phyloP scores from a whole-genome alignment of 163 green algal species.

The Scenedesmus sp. region DNA sequence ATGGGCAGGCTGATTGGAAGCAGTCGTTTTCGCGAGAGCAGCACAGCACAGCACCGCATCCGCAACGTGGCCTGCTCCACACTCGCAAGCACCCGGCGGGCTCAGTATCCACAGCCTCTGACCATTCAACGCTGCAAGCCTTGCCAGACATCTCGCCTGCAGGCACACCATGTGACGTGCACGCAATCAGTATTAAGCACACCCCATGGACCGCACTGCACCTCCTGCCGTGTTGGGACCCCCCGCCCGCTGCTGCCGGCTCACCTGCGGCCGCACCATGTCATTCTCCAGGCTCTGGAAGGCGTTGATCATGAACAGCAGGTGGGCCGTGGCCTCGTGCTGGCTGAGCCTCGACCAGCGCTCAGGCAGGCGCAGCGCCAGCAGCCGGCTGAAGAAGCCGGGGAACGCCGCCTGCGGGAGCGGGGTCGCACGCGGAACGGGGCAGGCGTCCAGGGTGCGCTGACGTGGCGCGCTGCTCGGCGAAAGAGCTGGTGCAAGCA shows the following conservation, averaged over 20 bases:
- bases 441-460: no score
- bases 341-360: not conserved
- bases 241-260: not conserved
- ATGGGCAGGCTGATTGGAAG: constrained; percentile 90
- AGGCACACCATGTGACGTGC: not conserved
- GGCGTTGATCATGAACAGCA: constrained; percentile 91
- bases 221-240: no score
- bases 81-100: no score
- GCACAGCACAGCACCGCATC: not conserved
- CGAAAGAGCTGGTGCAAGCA: no score
- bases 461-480: no score
- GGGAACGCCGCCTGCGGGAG: constrained; percentile 70
- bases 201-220: no score
- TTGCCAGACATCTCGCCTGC: not conserved
- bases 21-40: constrained; percentile 75
- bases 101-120: not conserved
- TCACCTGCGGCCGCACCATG: constrained; percentile 75
- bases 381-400: constrained; percentile 81
- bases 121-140: no score
- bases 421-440: not conserved
- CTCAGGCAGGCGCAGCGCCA: constrained; percentile 67
- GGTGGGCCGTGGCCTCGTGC: constrained; percentile 83
- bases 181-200: no score
- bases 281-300: constrained; percentile 95
- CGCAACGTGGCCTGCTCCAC: no score